Conservation (phyloP, 805 yeast genomes). For the Dipodascus geniculatus region DNA sequence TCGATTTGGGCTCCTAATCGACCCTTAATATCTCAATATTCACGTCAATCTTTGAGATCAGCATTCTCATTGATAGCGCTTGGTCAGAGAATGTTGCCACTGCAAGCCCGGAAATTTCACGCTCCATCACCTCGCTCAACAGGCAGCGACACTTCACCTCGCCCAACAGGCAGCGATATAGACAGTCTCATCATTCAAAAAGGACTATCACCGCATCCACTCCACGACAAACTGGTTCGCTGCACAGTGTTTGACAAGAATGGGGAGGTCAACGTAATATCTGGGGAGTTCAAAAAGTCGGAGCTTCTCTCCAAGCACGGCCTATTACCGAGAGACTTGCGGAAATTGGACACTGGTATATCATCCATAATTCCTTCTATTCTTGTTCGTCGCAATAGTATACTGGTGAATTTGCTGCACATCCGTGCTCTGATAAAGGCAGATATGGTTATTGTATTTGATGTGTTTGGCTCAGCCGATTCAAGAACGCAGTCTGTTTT, state of each 20-base stretch:
- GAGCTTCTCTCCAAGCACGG: slow-evolving; percentile 65
- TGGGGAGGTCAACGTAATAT: slow-evolving; percentile 61
- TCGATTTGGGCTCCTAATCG: neutral
- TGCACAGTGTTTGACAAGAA: slow-evolving; percentile 69
- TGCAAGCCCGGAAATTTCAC: neutral
- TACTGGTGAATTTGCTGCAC: slow-evolving; percentile 71
- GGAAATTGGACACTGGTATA: slow-evolving; percentile 75
- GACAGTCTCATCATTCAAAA: slow-evolving; percentile 16
- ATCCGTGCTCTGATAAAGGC: slow-evolving; percentile 81
- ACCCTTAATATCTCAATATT: neutral
- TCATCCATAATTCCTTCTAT: slow-evolving; percentile 84
- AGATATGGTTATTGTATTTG: slow-evolving; percentile 74
- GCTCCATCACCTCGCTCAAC: neutral
- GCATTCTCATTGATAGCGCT: too few species aligned
- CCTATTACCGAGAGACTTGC: slow-evolving; percentile 74
- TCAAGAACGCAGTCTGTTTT: slow-evolving; percentile 63
- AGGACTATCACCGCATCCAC: slow-evolving; percentile 10
- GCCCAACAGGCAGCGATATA: neutral
- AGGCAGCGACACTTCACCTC: too few species aligned
- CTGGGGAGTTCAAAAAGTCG: slow-evolving; percentile 62
- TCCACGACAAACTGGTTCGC: slow-evolving; percentile 35
- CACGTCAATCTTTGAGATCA: neutral
- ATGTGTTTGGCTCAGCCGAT: slow-evolving; percentile 49
- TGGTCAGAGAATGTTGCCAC: too few species aligned
- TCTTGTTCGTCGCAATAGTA: slow-evolving; percentile 65